Percentiles rank a stretch among this genome's conserved stretches.
Evolutionary conservation across 306 rosid genomes (phyloP).

Genomic region (Casuarina glauca): DNA sequence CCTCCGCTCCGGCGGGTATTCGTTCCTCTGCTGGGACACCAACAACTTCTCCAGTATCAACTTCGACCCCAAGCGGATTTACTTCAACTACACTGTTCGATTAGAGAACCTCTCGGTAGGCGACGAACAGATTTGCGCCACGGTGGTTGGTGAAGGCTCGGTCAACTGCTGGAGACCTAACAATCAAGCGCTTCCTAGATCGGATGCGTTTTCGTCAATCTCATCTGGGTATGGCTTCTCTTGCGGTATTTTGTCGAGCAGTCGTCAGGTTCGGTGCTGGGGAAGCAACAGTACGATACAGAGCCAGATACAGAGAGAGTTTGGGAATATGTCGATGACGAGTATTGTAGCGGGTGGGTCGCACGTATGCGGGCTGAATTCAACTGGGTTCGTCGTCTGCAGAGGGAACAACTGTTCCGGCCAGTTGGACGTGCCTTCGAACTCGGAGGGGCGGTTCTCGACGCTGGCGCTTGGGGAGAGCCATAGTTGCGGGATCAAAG

Average conservation of each 20-base stretch:
- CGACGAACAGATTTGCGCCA: constrained; percentile 65
- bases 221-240: constrained; percentile 85
- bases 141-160: constrained; percentile 36
- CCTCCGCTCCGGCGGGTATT: constrained; percentile 55
- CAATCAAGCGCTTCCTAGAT: constrained; percentile 21
- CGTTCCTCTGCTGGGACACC: constrained; percentile 59
- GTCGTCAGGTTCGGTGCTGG: constrained; percentile 57
- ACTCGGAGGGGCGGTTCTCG: constrained; percentile 36
- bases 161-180: constrained; percentile 61
- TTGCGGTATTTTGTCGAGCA: constrained; percentile 58
- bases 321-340: constrained; percentile 54
- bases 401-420: constrained; percentile 57
- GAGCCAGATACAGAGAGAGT: constrained; percentile 36
- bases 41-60: constrained; percentile 8
- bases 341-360: constrained; percentile 59
- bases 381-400: constrained; percentile 59
- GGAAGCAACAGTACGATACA: constrained; percentile 37
- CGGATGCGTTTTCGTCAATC: constrained; percentile 43
- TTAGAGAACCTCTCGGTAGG: constrained; percentile 70
- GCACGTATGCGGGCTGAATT: constrained; percentile 72
- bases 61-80: constrained; percentile 46
- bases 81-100: constrained; percentile 27
- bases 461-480: constrained; percentile 61
- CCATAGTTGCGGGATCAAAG: constrained; percentile 64
- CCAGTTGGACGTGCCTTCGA: constrained; percentile 49